Base-by-base conservation (phyloP, 1,284 basidiomycete species). In the Trichosporon sp. region DNA sequence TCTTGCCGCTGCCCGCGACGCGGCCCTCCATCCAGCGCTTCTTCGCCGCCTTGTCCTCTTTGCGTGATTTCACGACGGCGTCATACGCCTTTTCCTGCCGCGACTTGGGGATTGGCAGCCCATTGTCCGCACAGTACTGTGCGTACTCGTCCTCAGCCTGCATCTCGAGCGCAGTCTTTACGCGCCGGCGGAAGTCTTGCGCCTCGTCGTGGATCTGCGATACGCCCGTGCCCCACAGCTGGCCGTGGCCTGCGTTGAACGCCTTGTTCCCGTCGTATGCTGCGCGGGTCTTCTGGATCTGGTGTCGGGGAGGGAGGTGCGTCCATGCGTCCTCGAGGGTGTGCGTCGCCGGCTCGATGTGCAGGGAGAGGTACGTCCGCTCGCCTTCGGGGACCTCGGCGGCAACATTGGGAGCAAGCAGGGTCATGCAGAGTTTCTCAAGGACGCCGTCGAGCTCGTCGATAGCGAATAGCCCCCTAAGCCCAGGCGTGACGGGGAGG, bases 401-500 rank as follows among this genome's bases (percentile, higher is more conserved):
- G 11, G 67, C 67, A 21, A 66, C 65, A 54, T 74, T 71, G 12
- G 70, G 56, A 16, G 69, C 68, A 43, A 80, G 74, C 5, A 81
- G 71, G 1, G 79, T 78, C 11, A 73, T 65, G 19, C 71, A 69
- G 12, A 83, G 76, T 31, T 70, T 69, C 14, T 74, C 69, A 21
- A 83, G 68, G 1, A 77, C 73, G 1, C 65, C 68, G 3, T 76
- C 68, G 4, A 78, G 73, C 5, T 74, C 19, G 8, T 70, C 37
- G 14, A 56, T 16, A 3, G 68, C 56, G 70, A 83, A 83, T 19
- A 82, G 71, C 1, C 61, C 64, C 2, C 70, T 54, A 16, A 83
- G 70, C 26, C 79, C 78, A 16, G 71, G 64, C 3, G 78, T 79
- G 54, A 78, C 80, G 4, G 75, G 68, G 71, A 81, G 78, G 56